These are phyloP conservation scores for Cordyceps fumosorosea DNA, from an alignment of 2,329 filamentous ascomycete species.

Conservation along the genomic window DNA sequence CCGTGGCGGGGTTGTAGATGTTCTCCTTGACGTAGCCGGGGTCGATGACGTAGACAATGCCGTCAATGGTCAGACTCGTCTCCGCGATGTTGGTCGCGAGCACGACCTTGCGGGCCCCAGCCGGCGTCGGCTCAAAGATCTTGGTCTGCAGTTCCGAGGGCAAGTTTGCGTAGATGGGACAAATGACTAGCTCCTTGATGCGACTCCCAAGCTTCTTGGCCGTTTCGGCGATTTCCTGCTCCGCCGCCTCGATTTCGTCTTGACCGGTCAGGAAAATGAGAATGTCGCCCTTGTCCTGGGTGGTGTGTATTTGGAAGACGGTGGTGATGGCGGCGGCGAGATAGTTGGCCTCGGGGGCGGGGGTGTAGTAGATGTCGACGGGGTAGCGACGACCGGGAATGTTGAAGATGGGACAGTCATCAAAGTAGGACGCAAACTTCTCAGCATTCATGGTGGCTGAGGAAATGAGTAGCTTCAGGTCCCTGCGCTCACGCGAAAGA, in stretches of 20 bases:
- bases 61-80: conserved; percentile 90
- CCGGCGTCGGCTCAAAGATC: conserved; percentile 90
- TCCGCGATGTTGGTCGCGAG: conserved; percentile 96
- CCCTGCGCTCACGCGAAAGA: conserved; percentile 71
- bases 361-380: conserved; percentile 87
- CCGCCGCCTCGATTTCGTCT: conserved; percentile 88
- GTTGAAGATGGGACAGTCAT: conserved; percentile 88
- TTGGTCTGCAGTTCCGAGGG: conserved; percentile 85
- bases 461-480: conserved; percentile 85
- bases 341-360: conserved; percentile 89
- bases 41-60: conserved; percentile 93
- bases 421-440: conserved; percentile 88
- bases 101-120: conserved; percentile 81
- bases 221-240: conserved; percentile 78
- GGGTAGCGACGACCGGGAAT: conserved; percentile 85
- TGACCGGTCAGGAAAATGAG: conserved; percentile 92
- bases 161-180: conserved; percentile 90
- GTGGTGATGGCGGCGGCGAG: conserved; percentile 86
- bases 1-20: conserved; percentile 81
- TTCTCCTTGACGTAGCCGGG: conserved; percentile 95
- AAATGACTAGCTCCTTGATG: conserved; percentile 80
- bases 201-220: conserved; percentile 78
- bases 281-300: conserved; percentile 79
- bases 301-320: conserved; percentile 90
- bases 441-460: conserved; percentile 92